Conservation (phyloP, 164 flowering plant genomes). For the Kingdonia uniflora region DNA sequence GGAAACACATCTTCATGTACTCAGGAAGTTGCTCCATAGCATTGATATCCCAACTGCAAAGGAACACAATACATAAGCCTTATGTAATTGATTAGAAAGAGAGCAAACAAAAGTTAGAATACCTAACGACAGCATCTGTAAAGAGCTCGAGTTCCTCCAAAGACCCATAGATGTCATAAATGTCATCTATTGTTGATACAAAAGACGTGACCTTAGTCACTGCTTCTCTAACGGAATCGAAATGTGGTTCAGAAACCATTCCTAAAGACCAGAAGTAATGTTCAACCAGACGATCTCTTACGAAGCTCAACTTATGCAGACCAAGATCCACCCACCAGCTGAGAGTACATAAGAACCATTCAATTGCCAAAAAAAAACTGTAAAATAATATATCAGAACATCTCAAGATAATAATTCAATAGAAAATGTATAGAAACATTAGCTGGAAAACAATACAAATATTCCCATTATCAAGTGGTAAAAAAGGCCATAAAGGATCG, state of each 20-base stretch:
- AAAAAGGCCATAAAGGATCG: too few species aligned
- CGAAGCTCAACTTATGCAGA: conserved; percentile 19
- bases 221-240: conserved; percentile 13
- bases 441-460: too few species aligned
- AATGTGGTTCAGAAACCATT: conserved; percentile 22
- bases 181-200: conserved; percentile 28
- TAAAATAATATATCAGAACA: too few species aligned
- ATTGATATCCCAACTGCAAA: conserved; percentile 41
- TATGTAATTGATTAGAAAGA: too few species aligned
- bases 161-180: conserved; percentile 37
- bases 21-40: conserved; percentile 25
- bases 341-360: too few species aligned
- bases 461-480: too few species aligned
- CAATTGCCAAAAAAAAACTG: too few species aligned
- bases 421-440: too few species aligned
- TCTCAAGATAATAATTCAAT: too few species aligned
- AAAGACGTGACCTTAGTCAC: conserved; percentile 20
- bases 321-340: conserved; percentile 16
- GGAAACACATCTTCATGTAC: conserved; percentile 34
- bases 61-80: too few species aligned
- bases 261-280: conserved; percentile 27
- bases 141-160: conserved; percentile 32
- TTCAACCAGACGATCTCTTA: conserved; percentile 35
- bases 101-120: too few species aligned
- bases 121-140: conserved; percentile 33